Conservation (phyloP, 73 alveolate species). For the Paramecium sexaurelia region DNA sequence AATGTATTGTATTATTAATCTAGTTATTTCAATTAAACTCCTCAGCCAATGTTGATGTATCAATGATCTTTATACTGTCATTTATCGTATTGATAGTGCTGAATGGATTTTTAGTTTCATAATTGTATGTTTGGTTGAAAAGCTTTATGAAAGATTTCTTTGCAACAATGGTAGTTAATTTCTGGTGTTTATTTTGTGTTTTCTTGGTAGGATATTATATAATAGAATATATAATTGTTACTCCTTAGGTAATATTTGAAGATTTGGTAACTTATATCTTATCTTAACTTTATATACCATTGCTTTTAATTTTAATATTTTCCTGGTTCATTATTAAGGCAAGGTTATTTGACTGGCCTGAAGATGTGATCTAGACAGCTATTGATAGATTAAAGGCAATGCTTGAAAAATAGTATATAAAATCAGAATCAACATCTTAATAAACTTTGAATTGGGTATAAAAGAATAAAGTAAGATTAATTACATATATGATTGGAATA, state of each 20-base stretch:
- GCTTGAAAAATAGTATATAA: neutral
- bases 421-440: neutral
- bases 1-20: neutral
- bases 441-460: neutral
- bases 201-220: neutral
- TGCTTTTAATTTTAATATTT: slow-evolving; percentile 2
- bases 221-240: neutral
- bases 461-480: neutral
- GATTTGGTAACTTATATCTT: neutral
- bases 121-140: neutral
- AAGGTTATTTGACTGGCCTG: slow-evolving; percentile 33
- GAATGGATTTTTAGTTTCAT: neutral
- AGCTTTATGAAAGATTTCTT: neutral
- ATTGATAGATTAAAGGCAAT: neutral
- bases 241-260: neutral
- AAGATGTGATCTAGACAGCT: neutral
- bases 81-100: neutral
- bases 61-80: neutral
- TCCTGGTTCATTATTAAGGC: slow-evolving; percentile 55
- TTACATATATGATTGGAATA: slow-evolving; percentile 5
- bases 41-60: neutral
- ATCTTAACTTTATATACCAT: neutral
- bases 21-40: neutral
- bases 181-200: slow-evolving; percentile 18
- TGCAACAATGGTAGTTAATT: neutral